Conservation (phyloP, 257 asterid genomes). For the Phtheirospermum japonicum region DNA sequence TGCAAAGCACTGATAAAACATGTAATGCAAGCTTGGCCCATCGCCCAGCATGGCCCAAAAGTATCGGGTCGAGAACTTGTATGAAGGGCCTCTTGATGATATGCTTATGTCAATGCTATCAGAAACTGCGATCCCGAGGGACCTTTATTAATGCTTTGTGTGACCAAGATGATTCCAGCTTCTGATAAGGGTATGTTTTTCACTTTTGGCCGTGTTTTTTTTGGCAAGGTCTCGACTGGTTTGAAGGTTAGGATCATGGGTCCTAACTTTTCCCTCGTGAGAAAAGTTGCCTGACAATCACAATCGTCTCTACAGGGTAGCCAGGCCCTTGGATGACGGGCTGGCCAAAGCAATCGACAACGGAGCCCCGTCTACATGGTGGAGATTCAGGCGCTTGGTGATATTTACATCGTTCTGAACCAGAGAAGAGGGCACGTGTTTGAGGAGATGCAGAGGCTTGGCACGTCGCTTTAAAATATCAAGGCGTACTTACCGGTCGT, state of each 20-base stretch:
- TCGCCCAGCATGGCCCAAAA: too few species aligned
- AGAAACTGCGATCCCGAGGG: not conserved
- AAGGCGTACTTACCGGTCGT: not conserved
- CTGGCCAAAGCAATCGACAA: not conserved
- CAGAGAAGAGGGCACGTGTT: constrained; percentile 1
- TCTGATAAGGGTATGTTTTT: not conserved
- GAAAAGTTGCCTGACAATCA: not conserved
- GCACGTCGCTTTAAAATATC: not conserved
- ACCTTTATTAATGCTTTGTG: not conserved
- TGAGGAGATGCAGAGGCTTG: not conserved
- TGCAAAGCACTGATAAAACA: not conserved
- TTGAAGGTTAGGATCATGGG: constrained; percentile 4
- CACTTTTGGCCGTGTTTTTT: not conserved
- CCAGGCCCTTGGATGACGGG: too few species aligned
- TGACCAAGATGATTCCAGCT: too few species aligned
- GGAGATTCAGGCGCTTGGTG: not conserved
- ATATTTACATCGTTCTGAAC: not conserved
- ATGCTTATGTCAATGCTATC: not conserved
- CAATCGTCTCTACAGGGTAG: too few species aligned
- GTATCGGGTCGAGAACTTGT: constrained; percentile 6
- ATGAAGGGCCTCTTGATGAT: constrained; percentile 1
- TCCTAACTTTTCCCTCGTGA: not conserved
- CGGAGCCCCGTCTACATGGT: not conserved
- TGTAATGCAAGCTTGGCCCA: not conserved
- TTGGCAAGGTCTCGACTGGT: not conserved